Evolutionary conservation across 176 grass and related monocot species (phyloP).

Genomic region (Phoenix dactylifera): DNA sequence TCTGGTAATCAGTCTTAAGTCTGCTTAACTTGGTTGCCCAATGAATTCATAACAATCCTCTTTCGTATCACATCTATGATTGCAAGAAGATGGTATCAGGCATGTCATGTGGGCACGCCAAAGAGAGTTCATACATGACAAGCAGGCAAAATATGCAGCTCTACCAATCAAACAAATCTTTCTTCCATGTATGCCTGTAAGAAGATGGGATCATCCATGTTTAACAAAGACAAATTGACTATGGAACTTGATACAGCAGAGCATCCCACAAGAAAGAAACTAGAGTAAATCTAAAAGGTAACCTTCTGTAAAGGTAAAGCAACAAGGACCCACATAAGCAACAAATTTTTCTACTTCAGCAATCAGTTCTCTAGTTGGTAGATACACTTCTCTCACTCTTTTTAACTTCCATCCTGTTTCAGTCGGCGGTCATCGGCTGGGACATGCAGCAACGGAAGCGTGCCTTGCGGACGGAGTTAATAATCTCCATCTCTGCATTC

Average conservation of each 20-base stretch:
- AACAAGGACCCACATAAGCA: conserved; percentile 3
- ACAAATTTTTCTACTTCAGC: conserved; percentile 24
- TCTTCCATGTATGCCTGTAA: too few relatives aligned
- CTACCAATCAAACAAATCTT: conserved; percentile 16
- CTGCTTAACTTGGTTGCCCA: too few relatives aligned
- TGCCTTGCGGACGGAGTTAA: conserved; percentile 37
- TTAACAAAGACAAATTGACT: conserved; percentile 23
- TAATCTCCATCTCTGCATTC: conserved; percentile 38
- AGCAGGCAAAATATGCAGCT: conserved; percentile 20
- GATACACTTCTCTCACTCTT: conserved; percentile 26
- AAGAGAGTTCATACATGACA: conserved; percentile 18
- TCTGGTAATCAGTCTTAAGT: too few relatives aligned
- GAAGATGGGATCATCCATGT: conserved; percentile 9
- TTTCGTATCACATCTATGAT: too few relatives aligned
- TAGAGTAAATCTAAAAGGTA: conserved; percentile 22
- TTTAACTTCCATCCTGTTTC: conserved; percentile 17
- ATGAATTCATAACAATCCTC: too few relatives aligned
- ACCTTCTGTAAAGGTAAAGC: conserved; percentile 17
- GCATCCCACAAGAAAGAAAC: conserved; percentile 27
- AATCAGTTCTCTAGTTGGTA: conserved; percentile 30
- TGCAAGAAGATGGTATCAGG: conserved; percentile 18
- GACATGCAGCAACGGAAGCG: conserved; percentile 45
- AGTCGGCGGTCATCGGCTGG: conserved; percentile 43
- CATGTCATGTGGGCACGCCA: conserved; percentile 17
- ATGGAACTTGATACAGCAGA: conserved; percentile 24